Evolutionary conservation across 2,329 filamentous ascomycete species (phyloP).

Genomic region (Zasmidium citrigriseum): DNA sequence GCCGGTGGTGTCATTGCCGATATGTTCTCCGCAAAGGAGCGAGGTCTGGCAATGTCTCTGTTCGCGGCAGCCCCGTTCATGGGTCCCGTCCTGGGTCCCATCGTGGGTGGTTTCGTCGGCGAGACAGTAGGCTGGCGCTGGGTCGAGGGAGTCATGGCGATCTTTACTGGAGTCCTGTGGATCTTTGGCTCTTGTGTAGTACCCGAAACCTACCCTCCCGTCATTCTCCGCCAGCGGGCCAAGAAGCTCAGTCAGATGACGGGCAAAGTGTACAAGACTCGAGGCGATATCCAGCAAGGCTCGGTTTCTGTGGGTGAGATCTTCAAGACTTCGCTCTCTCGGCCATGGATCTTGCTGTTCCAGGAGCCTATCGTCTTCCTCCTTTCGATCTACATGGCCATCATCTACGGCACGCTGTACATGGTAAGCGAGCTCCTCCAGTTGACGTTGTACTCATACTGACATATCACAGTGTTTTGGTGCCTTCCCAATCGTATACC

Average conservation of each 20-base stretch:
- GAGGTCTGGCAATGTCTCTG: conserved; percentile 58
- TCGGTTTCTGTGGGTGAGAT: conserved; percentile 35
- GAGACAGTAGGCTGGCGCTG: conserved; percentile 67
- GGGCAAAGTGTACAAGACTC: conserved; percentile 58
- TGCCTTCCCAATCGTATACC: conserved; percentile 61
- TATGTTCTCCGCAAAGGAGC: conserved; percentile 44
- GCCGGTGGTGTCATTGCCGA: conserved; percentile 51
- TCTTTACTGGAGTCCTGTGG: conserved; percentile 65
- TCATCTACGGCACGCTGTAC: conserved; percentile 51
- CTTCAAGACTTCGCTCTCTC: conserved; percentile 58
- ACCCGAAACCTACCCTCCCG: conserved; percentile 62
- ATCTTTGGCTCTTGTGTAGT: conserved; percentile 53
- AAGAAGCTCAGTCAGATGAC: conserved; percentile 51
- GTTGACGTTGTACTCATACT: too few species aligned
- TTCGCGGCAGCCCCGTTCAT: conserved; percentile 70
- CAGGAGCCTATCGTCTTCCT: conserved; percentile 52
- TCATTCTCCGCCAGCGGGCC: conserved; percentile 57
- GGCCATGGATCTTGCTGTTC: conserved; percentile 66
- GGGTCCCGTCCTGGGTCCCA: conserved; percentile 64
- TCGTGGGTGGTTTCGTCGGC: conserved; percentile 66
- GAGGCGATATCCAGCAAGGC: conserved; percentile 43
- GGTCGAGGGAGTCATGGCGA: conserved; percentile 64
- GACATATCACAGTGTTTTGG: conserved; percentile 42
- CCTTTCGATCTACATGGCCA: conserved; percentile 48
- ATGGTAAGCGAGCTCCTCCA: conserved; percentile 33